Conservation (phyloP, 768 basidiomycete genomes). For the Melanogaster broomeanus region DNA sequence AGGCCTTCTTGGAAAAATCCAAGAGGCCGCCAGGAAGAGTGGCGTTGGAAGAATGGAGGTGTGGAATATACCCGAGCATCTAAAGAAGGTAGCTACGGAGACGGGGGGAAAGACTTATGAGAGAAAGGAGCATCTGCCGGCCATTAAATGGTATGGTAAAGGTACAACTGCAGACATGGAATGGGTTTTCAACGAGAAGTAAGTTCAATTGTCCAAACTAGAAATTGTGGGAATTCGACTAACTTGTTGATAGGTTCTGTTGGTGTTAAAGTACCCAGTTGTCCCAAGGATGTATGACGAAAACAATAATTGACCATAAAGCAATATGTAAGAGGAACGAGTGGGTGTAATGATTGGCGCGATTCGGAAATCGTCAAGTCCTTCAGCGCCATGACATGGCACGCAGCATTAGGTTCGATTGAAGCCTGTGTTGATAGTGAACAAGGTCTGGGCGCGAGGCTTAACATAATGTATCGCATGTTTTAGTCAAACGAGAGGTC, state of each 20-base stretch:
- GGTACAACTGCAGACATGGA: slow-evolving; percentile 34
- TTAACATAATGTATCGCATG: not conserved
- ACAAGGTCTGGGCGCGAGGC: too few species aligned
- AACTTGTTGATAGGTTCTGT: slow-evolving; percentile 33
- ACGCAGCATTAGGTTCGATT: too few species aligned
- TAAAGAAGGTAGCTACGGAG: slow-evolving; percentile 28
- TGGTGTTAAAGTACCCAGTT: slow-evolving; percentile 35
- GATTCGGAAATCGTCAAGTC: too few species aligned
- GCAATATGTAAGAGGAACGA: too few species aligned
- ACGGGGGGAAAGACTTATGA: slow-evolving; percentile 33
- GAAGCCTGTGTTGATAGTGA: too few species aligned
- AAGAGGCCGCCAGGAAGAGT: slow-evolving; percentile 35
- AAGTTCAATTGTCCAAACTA: slow-evolving; percentile 4
- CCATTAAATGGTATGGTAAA: slow-evolving; percentile 52
- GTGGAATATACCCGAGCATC: slow-evolving; percentile 44
- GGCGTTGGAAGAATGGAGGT: slow-evolving; percentile 44
- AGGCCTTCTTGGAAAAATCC: slow-evolving; percentile 36
- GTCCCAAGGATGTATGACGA: too few species aligned
- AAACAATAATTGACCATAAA: too few species aligned
- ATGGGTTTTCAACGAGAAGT: slow-evolving; percentile 56
- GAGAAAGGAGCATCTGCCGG: slow-evolving; percentile 42
- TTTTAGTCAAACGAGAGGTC: slow-evolving; percentile 52
- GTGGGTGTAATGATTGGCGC: too few species aligned
- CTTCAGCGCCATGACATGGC: too few species aligned
- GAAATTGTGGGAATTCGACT: not conserved